Base-by-base conservation (phyloP, 495 filamentous ascomycete genomes). In the Annulohypoxylon maeteangense region DNA sequence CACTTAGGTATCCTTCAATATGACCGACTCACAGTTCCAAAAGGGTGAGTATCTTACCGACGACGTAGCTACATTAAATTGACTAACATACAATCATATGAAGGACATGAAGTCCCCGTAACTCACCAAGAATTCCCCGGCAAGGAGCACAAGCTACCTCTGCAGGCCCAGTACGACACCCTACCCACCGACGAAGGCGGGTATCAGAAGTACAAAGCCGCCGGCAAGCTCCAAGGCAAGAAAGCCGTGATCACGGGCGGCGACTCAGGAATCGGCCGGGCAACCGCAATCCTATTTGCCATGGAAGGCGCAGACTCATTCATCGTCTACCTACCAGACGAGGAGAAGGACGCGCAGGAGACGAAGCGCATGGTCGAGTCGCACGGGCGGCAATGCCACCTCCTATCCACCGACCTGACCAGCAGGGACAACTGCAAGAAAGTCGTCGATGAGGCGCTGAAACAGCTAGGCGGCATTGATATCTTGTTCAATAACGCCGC, bases 401-500 rank as follows among this genome's bases (percentile, higher is more conserved):
- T 90, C 7, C 67, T 90, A 14, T 71, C 88, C 2, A 83, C 84
- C 0, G 92, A 96, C 74, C 57, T 96, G 38, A 87, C 81, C 32
- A 83, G 82, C 32, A 84, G 79, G 48, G 84, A 87, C 20, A 91
- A 92, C 65, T 95, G 92, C 81, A 86, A 88, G 75, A 87, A 87
- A 70, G 84, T 92, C 4, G 84, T 94, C 12, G 87, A 92, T 3
- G 82, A 85, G 62, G 89, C 92, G 0, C 60, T 92, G 20, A 68
- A 87, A 71, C 75, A 79, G n/a, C 82, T 95, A 79, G 88, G 90
- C 7, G 83, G 84, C 0, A 88, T 96, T 62, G 88, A 95, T 75
- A 91, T 94, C 32, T 77, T 95, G 18, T 90, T 94, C 60, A 93
- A 95, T 78, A 95, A 97, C 73, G 90, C 90, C 23, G 91, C 89